phyloP scores from a whole-genome alignment of 2,329 filamentous ascomycete genomes.

The Zasmidium angulare region DNA sequence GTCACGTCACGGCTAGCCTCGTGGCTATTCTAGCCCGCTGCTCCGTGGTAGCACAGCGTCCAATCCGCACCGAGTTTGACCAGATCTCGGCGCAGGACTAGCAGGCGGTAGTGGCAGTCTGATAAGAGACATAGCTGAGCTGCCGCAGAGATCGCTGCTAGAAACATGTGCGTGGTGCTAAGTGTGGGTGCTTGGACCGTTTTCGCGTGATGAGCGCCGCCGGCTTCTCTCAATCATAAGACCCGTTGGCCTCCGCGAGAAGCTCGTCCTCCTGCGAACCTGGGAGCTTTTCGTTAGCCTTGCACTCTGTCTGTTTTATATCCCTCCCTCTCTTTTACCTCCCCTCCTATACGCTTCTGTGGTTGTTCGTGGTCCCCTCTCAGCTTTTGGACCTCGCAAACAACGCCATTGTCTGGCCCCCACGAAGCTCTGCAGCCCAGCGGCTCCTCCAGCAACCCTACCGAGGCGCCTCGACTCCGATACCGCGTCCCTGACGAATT shows the following conservation, averaged over 20 bases:
- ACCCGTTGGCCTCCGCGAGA: slow-evolving; percentile 11
- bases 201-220: background rate
- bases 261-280: background rate
- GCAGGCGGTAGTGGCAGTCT: background rate
- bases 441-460: background rate
- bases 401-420: no score
- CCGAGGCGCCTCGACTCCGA: background rate
- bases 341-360: background rate
- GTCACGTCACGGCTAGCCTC: background rate
- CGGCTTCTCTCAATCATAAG: slow-evolving; percentile 1
- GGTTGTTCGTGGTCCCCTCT: background rate
- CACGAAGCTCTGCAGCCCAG: background rate
- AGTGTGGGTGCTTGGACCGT: slow-evolving; percentile 5
- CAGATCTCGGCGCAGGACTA: background rate
- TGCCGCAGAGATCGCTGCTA: no score
- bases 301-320: slow-evolving; percentile 1
- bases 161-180: background rate
- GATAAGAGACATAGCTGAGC: background rate
- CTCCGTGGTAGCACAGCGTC: no score
- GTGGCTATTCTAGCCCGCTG: no score
- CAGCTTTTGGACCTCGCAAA: no score
- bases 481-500: background rate
- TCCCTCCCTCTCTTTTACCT: background rate
- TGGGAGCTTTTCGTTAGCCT: no score
- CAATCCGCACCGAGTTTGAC: background rate